Evolutionary conservation across 1,284 basidiomycete genomes (phyloP).

Genomic region (Melampsora larici-populina): DNA sequence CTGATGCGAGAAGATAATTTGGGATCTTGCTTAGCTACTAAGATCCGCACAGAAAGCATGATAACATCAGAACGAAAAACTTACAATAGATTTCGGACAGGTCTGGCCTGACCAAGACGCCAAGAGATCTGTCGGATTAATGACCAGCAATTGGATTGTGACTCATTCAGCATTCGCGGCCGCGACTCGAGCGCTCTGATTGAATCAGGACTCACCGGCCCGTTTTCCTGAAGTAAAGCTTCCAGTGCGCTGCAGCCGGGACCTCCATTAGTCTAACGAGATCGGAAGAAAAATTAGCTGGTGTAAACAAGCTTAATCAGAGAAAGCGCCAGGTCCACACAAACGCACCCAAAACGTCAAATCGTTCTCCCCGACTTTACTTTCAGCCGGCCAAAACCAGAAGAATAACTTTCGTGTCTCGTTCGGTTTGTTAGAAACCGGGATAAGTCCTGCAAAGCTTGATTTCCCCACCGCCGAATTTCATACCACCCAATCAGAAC

Average conservation of each 20-base stretch:
- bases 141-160: too few relatives aligned
- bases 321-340: too few relatives aligned
- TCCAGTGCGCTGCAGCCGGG: constrained; percentile 38
- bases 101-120: constrained; percentile 2
- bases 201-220: constrained; percentile 11
- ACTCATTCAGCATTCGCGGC: too few relatives aligned
- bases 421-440: constrained; percentile 21
- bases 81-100: constrained; percentile 63
- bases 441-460: constrained; percentile 32
- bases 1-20: neutral
- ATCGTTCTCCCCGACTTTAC: constrained; percentile 3
- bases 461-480: neutral
- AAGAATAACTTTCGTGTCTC: constrained; percentile 26
- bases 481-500: neutral
- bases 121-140: neutral
- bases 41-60: too few relatives aligned
- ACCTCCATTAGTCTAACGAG: constrained; percentile 40
- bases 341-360: constrained; percentile 32
- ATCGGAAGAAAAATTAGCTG: neutral
- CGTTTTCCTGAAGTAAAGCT: constrained; percentile 27
- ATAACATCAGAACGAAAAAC: constrained; percentile 54
- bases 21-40: too few relatives aligned
- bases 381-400: constrained; percentile 29
- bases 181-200: too few relatives aligned
- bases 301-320: neutral